Percentiles rank a stretch among this genome's conserved stretches.
Conservation (phyloP, 768 basidiomycete genomes). For the Amanita pallidorosea region DNA sequence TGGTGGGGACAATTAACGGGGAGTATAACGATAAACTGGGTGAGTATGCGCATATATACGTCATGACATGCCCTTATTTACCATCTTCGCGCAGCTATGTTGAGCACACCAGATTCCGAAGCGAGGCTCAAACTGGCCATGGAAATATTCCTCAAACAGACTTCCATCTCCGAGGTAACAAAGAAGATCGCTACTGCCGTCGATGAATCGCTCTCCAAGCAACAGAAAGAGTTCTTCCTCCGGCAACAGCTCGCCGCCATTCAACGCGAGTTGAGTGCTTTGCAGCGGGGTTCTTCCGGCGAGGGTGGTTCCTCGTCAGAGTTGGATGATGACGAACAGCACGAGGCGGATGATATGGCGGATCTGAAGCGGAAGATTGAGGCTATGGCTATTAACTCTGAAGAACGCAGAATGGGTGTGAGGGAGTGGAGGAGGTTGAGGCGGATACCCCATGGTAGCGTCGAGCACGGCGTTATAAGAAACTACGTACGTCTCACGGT, state of each 20-base stretch:
- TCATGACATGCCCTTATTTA: neutral
- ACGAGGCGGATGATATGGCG: slow-evolving; percentile 71
- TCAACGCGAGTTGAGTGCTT: slow-evolving; percentile 58
- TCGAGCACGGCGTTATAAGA: slow-evolving; percentile 83
- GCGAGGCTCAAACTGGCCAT: slow-evolving; percentile 58
- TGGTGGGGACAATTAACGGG: slow-evolving; percentile 51
- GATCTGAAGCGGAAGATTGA: slow-evolving; percentile 67
- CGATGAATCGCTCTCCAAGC: slow-evolving; percentile 77
- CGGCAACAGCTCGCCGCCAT: slow-evolving; percentile 78
- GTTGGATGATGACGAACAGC: slow-evolving; percentile 67
- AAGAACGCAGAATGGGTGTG: slow-evolving; percentile 74
- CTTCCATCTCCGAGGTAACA: slow-evolving; percentile 71
- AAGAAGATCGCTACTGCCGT: slow-evolving; percentile 74
- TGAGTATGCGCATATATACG: slow-evolving; percentile 19
- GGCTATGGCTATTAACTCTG: slow-evolving; percentile 58
- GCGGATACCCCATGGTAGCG: slow-evolving; percentile 82
- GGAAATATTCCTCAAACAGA: slow-evolving; percentile 61
- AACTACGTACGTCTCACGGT: slow-evolving; percentile 48
- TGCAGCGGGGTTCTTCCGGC: slow-evolving; percentile 25
- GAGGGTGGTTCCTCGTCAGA: slow-evolving; percentile 29
- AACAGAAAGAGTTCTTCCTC: slow-evolving; percentile 82
- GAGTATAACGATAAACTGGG: slow-evolving; percentile 68
- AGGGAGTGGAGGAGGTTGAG: slow-evolving; percentile 78
- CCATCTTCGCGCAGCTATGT: slow-evolving; percentile 33
- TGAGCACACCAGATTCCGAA: slow-evolving; percentile 48